Percentiles rank a stretch among this genome's conserved stretches.
Conservation (phyloP, 352 stramenopile genomes). For the Peronospora farinosa region DNA sequence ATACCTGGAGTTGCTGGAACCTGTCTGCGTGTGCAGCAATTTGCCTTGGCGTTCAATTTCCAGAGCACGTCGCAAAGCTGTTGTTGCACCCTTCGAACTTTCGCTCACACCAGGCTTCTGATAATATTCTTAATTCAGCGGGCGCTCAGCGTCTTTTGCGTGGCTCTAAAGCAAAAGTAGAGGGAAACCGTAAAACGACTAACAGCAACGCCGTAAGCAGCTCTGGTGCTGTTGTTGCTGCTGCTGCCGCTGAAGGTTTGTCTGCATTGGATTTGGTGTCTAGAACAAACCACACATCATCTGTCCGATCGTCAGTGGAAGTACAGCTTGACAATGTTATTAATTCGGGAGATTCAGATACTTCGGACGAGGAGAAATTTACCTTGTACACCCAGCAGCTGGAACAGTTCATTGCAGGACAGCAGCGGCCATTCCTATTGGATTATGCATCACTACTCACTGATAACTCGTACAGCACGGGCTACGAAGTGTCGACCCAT, state of each 20-base stretch:
- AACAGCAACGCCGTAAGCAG: not conserved
- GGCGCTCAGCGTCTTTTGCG: constrained; percentile 51
- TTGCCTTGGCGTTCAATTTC: constrained; percentile 78
- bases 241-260: constrained; percentile 5
- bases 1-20: constrained; percentile 87
- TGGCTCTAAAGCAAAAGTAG: constrained; percentile 13
- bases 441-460: constrained; percentile 61
- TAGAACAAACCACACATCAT: constrained; percentile 29
- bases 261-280: constrained; percentile 30
- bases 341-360: constrained; percentile 21
- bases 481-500: constrained; percentile 61
- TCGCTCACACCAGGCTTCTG: constrained; percentile 76
- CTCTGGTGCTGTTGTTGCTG: not conserved
- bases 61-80: constrained; percentile 51
- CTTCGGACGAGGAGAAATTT: constrained; percentile 34
- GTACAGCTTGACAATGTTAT: constrained; percentile 23
- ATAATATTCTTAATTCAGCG: constrained; percentile 79
- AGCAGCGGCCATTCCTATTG: constrained; percentile 77
- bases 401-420: constrained; percentile 48
- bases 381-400: constrained; percentile 61
- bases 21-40: constrained; percentile 76
- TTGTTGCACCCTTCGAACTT: constrained; percentile 80
- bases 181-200: constrained; percentile 2
- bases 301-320: constrained; percentile 6
- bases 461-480: constrained; percentile 79